Base-by-base conservation (phyloP, 768 basidiomycete genomes). In the Pulveroboletus sp. region DNA sequence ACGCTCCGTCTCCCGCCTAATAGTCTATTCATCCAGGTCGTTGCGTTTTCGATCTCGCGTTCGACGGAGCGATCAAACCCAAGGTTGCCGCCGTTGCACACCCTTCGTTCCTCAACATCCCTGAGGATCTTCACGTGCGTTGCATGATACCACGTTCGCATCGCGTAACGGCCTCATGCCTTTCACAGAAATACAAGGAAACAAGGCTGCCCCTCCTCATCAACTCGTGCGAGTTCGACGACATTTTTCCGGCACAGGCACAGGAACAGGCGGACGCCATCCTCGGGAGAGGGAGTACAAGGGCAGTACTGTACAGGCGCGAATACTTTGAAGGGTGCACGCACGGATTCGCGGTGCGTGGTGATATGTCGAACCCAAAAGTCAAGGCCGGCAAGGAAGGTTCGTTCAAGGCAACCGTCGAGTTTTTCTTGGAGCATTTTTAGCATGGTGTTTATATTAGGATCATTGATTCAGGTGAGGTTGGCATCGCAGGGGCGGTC, bases 301-400 rank as follows among this genome's bases (percentile, higher is more conserved):
- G 73, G 56, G 67, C 64, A 3, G 73, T 72, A 1, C 76, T 78
- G 1, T 83, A 83, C 59, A 76, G 70, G 61, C 68, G 75, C 23
- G 69, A 70, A 51, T 72, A 75, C 63, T 80, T 68, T 44, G 69
- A 70, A 6, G 77, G 77, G 9, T 76, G 75, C 54, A 64, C 62
- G 2, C 81, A 82, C 57, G 80, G 80, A 0, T 82, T 82, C 59
- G 75, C 79, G 6, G 72, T 78, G 16, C 68, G 75, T 41, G 76
- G 75, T 6, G 75, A 78, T 17, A 22, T 63, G 62, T 73, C 62
- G 43, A 63, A 77, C 49, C 77, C 79, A 7, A 70, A 73, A 56
- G 72, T 79, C 43, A 82, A 81, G 63, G 78, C 76, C 19, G 82
- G 76, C 10, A 82, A 81, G 64, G 82, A 84, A 60, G 81, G 80